These are phyloP conservation scores for Epicoccum nigrum DNA, from an alignment of 2,329 filamentous ascomycete species.

Conservation along the genomic window DNA sequence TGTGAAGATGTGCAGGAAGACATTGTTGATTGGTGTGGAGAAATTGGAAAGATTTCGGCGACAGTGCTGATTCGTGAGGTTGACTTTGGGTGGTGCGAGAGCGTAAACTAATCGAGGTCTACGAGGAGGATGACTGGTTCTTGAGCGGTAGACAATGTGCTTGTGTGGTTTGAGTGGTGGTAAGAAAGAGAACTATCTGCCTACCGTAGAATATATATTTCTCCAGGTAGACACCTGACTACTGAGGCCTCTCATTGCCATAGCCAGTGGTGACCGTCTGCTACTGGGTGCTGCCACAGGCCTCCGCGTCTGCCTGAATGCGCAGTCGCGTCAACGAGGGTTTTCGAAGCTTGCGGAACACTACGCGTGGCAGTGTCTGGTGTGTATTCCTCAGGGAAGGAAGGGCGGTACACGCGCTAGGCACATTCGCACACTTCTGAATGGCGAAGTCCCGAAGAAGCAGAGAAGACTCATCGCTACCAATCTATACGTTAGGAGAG, in stretches of 20 bases:
- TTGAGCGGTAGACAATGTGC: neutral
- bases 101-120: neutral
- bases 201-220: neutral
- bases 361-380: constrained; percentile 14
- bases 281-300: neutral
- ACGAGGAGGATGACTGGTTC: neutral
- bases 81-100: neutral
- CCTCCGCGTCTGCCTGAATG: constrained; percentile 9
- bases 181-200: neutral
- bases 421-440: neutral
- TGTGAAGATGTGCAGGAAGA: constrained; percentile 4
- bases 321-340: constrained; percentile 2
- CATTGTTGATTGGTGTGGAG: constrained; percentile 6
- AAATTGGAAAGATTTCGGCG: neutral
- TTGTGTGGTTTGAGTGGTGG: neutral
- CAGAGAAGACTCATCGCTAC: constrained; percentile 5
- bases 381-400: constrained; percentile 6
- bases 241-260: constrained; percentile 5
- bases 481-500: neutral
- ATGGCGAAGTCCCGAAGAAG: neutral
- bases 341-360: constrained; percentile 1
- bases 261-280: neutral
- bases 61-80: neutral
- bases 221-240: constrained; percentile 7
- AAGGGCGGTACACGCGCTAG: constrained; percentile 12